Evolutionary conservation across 1,284 basidiomycete genomes (phyloP).

Genomic region (Boletus smithii): DNA sequence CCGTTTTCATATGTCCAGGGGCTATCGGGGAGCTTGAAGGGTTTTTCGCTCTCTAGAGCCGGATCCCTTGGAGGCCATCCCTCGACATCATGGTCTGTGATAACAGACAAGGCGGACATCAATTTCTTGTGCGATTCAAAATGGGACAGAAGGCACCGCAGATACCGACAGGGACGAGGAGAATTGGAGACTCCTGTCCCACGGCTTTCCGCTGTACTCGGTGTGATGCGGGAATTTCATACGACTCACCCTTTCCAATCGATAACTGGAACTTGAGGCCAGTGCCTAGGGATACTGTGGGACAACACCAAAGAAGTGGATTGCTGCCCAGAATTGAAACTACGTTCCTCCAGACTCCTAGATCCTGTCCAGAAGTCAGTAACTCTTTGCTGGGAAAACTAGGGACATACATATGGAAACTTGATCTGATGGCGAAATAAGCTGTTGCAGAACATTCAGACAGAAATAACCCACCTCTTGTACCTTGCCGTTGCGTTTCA

Average conservation of each 20-base stretch:
- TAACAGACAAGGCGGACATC: background rate
- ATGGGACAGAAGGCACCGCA: constrained; percentile 1
- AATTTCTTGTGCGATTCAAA: constrained; percentile 1
- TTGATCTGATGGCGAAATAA: constrained; percentile 54
- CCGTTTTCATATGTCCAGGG: constrained; percentile 86
- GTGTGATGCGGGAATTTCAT: constrained; percentile 33
- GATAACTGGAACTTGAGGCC: constrained; percentile 78
- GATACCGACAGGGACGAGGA: too few species aligned
- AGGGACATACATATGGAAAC: constrained; percentile 81
- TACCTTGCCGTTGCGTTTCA: constrained; percentile 84
- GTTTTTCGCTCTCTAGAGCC: constrained; percentile 35
- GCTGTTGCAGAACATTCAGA: background rate
- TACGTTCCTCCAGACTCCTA: constrained; percentile 73
- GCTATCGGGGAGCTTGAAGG: constrained; percentile 50
- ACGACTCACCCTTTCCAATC: constrained; percentile 76
- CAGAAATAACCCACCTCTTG: constrained; percentile 54
- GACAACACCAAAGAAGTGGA: constrained; percentile 81
- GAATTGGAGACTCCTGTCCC: constrained; percentile 9
- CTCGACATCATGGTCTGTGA: constrained; percentile 16
- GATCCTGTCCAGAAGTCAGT: constrained; percentile 50
- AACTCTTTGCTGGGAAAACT: constrained; percentile 1
- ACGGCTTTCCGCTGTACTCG: constrained; percentile 13
- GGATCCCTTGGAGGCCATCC: constrained; percentile 63
- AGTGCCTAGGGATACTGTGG: constrained; percentile 59
- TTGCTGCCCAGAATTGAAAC: constrained; percentile 74